Evolutionary conservation across 2,329 filamentous ascomycete genomes (phyloP).

Genomic region (Fusarium penzigii): DNA sequence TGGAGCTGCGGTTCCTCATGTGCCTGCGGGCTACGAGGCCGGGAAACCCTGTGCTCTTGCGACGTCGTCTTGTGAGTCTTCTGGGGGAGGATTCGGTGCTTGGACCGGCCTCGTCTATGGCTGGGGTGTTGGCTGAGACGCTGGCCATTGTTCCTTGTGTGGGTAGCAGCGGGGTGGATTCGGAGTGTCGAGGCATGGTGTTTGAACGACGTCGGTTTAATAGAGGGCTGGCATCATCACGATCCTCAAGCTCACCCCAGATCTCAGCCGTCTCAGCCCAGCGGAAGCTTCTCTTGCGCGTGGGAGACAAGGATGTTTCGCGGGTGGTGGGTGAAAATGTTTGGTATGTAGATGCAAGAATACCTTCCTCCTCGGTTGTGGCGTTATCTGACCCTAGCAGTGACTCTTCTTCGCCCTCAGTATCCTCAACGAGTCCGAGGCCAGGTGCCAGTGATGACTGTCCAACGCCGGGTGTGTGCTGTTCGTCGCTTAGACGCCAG

Average conservation of each 20-base stretch:
- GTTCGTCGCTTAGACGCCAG: slow-evolving; percentile 85
- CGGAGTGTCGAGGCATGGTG: slow-evolving; percentile 46
- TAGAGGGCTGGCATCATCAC: slow-evolving; percentile 49
- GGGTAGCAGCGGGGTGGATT: slow-evolving; percentile 43
- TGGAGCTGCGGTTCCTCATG: slow-evolving; percentile 40
- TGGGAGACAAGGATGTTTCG: slow-evolving; percentile 41
- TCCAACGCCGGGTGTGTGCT: slow-evolving; percentile 59
- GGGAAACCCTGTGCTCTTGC: slow-evolving; percentile 63
- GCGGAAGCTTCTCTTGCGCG: slow-evolving; percentile 51
- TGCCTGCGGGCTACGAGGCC: slow-evolving; percentile 57
- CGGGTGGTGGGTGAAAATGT: slow-evolving; percentile 47
- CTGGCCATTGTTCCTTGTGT: slow-evolving; percentile 36
- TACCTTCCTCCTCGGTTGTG: slow-evolving; percentile 42
- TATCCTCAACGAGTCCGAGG: slow-evolving; percentile 76
- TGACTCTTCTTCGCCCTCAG: slow-evolving; percentile 60
- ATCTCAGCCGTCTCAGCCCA: slow-evolving; percentile 76
- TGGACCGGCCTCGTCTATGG: slow-evolving; percentile 28
- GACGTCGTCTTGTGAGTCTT: slow-evolving; percentile 44
- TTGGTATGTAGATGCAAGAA: slow-evolving; percentile 40
- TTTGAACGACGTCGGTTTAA: slow-evolving; percentile 47
- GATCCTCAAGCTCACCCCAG: slow-evolving; percentile 85
- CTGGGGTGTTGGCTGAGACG: slow-evolving; percentile 7
- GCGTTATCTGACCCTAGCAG: slow-evolving; percentile 50
- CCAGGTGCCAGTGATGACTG: slow-evolving; percentile 78
- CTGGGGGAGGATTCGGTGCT: slow-evolving; percentile 34